A percentile compares a stretch with the other conserved stretches of the same genome.
phyloP scores from a whole-genome alignment of 345 rosid genomes.

The Brassica napus region DNA sequence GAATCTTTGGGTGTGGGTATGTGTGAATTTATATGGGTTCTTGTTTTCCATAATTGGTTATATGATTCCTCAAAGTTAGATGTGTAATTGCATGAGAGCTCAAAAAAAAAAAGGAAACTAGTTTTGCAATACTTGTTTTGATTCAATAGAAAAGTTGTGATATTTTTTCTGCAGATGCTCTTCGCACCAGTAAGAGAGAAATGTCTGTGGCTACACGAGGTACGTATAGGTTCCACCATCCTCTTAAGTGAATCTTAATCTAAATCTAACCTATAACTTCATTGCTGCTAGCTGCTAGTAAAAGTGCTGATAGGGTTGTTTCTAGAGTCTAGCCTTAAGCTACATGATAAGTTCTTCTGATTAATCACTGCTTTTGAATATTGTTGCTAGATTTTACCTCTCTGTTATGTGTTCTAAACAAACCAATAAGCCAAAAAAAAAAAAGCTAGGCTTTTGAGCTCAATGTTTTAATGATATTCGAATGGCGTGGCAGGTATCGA shows the following conservation, averaged over 20 bases:
- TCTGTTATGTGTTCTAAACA: not conserved
- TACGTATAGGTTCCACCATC: slow-evolving; percentile 18
- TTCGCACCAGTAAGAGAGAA: slow-evolving; percentile 86
- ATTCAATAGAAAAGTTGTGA: slow-evolving; percentile 16
- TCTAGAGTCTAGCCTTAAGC: not conserved
- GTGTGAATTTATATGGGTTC: not conserved
- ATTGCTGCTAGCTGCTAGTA: not conserved
- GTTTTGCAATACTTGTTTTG: not conserved
- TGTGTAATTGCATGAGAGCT: slow-evolving; percentile 10
- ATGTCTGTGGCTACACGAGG: slow-evolving; percentile 96
- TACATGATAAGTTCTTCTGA: not conserved
- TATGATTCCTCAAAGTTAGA: not conserved
- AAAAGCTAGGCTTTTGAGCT: not conserved
- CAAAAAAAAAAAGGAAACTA: not conserved
- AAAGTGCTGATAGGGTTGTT: not conserved
- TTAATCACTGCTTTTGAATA: not conserved
- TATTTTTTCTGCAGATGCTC: slow-evolving; percentile 55
- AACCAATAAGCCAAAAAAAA: not conserved
- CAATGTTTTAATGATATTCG: not conserved
- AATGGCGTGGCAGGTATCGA: slow-evolving; percentile 62
- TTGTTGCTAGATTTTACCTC: not conserved
- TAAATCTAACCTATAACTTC: not conserved
- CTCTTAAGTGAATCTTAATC: not conserved
- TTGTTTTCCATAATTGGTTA: not conserved
- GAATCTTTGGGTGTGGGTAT: not conserved